Percentiles rank a stretch among this genome's conserved stretches.
Evolutionary conservation across 2,329 filamentous ascomycete genomes (phyloP).

Genomic region (Xylariales sp.): DNA sequence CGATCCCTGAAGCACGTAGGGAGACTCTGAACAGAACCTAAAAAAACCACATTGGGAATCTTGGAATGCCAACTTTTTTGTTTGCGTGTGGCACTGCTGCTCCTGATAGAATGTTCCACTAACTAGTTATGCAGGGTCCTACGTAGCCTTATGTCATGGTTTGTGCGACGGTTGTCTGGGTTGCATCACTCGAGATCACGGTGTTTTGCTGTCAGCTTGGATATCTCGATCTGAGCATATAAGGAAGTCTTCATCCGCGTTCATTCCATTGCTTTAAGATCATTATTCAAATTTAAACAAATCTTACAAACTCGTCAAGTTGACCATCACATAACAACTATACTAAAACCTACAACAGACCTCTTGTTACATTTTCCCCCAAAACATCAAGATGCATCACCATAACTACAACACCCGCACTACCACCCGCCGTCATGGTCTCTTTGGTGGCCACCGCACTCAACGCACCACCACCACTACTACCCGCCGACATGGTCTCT

Average conservation of each 20-base stretch:
- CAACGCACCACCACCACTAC: slow-evolving; percentile 36
- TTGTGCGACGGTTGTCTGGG: slow-evolving; percentile 1
- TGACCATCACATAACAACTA: background rate
- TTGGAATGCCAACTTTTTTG: slow-evolving; percentile 7
- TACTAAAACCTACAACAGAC: slow-evolving; percentile 6
- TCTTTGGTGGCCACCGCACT: background rate
- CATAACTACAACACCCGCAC: slow-evolving; percentile 26
- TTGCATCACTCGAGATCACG: slow-evolving; percentile 12
- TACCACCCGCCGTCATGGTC: slow-evolving; percentile 18
- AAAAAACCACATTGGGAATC: background rate
- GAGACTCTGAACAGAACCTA: too few species aligned
- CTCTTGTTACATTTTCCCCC: too few species aligned
- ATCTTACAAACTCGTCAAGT: background rate
- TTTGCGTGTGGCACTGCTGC: too few species aligned
- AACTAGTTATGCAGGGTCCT: slow-evolving; percentile 8
- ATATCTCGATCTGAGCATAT: slow-evolving; percentile 4
- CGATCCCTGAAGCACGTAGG: too few species aligned
- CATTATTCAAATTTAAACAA: background rate
- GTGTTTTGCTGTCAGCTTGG: slow-evolving; percentile 5
- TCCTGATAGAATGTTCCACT: too few species aligned
- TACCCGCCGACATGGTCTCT: slow-evolving; percentile 34
- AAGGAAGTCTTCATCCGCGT: slow-evolving; percentile 4
- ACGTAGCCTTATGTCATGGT: slow-evolving; percentile 9
- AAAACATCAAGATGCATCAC: slow-evolving; percentile 6
- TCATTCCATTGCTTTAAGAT: slow-evolving; percentile 2